Base-by-base conservation (phyloP, 2,329 filamentous ascomycete genomes). In the Orbilia quercus region DNA sequence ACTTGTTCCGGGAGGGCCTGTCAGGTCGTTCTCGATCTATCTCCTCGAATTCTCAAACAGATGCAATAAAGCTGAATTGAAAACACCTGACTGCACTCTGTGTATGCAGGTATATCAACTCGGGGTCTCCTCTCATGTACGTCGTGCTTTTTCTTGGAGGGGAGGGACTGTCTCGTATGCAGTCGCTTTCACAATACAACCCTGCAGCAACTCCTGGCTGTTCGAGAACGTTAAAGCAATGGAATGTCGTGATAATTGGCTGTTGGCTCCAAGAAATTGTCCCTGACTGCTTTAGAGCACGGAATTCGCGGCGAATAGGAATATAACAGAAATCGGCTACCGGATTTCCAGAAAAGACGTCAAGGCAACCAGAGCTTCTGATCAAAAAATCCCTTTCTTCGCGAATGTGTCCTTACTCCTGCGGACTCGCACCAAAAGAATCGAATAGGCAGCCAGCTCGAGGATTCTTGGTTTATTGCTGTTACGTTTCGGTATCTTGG, bases 171-270 rank as follows among this genome's bases (percentile, higher is more conserved):
- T 58, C n/a, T 58, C 48, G 59, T 65, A 64, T 64, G 66, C 67
- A 73, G 58, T 53, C 53, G 58, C n/a, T 58, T 59, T 63, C 63
- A 64, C 58, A 58, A 60, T 53, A 64, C 58, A 58, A 60, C 67
- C 67, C 54, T 72, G 67, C 67, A 57, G 67, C 67, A 65, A 63
- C 69, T 73, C 69, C 69, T 73, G 60, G 69, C 69, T 72, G 36
- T 64, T 60, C 67, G 59, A 65, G 60, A 73, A 73, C 69, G 38
- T 60, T 59, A 55, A n/a, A 47, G 69, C 54, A 73, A 72, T 72
- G 69, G 69, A 73, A 73, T 73, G 69, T 60, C 60, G 60, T 65
- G 60, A 65, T 73, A 51, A 66, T 60, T 54, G 69, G 60, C 34
- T 36, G 55, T 48, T 22, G 53, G 67, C 45, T 44, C 44, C 42